Percentiles rank a stretch among this genome's conserved stretches.
Conservation (phyloP, 352 stramenopile genomes). For the Hyphochytrium catenoides region DNA sequence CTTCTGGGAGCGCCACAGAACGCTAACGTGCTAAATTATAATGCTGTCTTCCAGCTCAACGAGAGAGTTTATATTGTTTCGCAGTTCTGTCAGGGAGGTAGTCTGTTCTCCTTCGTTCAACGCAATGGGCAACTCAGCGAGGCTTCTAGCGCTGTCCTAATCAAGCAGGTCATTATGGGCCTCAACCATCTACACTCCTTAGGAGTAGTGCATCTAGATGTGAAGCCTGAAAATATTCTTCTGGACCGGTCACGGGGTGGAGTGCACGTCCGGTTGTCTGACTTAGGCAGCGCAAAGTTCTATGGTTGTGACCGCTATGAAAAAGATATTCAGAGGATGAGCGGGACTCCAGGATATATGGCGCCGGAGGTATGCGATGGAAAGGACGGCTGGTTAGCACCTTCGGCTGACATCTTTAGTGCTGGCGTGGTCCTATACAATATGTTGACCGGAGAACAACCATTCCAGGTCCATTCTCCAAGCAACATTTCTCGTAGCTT, state of each 20-base stretch:
- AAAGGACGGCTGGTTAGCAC: no score
- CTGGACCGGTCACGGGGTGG: no score
- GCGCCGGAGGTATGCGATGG: conserved; percentile 43
- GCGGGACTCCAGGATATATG: conserved; percentile 48
- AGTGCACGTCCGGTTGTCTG: no score
- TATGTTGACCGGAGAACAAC: conserved; percentile 36
- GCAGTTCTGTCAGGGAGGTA: conserved; percentile 34
- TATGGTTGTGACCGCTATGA: no score
- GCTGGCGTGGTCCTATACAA: conserved; percentile 55
- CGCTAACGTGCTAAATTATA: conserved; percentile 39
- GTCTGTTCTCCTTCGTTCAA: conserved; percentile 43
- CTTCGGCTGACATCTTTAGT: conserved; percentile 43
- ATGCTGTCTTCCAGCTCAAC: conserved; percentile 55
- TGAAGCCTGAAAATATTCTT: conserved; percentile 56
- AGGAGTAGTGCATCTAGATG: conserved; percentile 47
- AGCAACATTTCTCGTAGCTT: conserved; percentile 52
- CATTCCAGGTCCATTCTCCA: conserved; percentile 37
- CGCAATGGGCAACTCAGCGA: conserved; percentile 33
- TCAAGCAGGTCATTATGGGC: conserved; percentile 29
- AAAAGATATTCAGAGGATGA: no score
- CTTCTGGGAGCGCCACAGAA: no score
- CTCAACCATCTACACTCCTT: conserved; percentile 31
- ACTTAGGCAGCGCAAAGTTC: no score
- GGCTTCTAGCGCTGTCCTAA: conserved; percentile 25
- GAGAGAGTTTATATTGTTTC: conserved; percentile 50